Evolutionary conservation across 306 rosid genomes (phyloP), one percentile per base, ranked within the genome.

Genomic region (Glycine tomentella): DNA sequence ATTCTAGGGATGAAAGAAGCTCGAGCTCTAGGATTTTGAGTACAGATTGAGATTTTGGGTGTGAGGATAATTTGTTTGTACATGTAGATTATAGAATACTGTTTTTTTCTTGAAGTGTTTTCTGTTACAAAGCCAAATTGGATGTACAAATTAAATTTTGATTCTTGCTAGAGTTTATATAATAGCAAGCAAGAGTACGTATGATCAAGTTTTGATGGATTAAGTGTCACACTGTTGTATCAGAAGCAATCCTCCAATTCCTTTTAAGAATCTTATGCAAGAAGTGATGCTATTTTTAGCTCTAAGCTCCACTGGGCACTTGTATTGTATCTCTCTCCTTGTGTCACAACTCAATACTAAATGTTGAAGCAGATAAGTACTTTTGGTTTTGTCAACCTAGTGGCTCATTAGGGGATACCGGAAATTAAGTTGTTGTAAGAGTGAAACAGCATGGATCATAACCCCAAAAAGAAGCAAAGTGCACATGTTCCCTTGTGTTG

Each of bases 1-100:
- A 48, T 61, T 83, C 53, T 34, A 83, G 76, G 80, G 87, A 82
- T 33, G 86, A 78, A 14, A 81, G 75, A 88, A 87, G 74, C 72
- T 81, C 87, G 0, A 9, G 70, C 66, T 84, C 86, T 51, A 74
- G 76, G 82, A 50, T 74, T 50, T 62, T 74, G 68, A 68, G 81
- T 83, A 73, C 58, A 12, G 74, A 79, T 63, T 78, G 79, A 67
- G 68, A 71, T 64, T 64, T 64, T 64, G 0, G 71, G 70, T 84
- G 34, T 74, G 38, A 16, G 46, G 50, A 75, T 56, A 62, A 65
- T 64, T 84, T 84, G 52, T 62, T 84, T 56, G 46, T 84, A 81
- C 58, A 78, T 56, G 55, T 55, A 78, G 84, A 71, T 76, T 67
- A 58, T 80, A 82, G 61, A 65, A 40, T 65, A 64, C 80, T 65